Base-by-base conservation (phyloP, 169 alveolate species). In the Perkinsus olseni region DNA sequence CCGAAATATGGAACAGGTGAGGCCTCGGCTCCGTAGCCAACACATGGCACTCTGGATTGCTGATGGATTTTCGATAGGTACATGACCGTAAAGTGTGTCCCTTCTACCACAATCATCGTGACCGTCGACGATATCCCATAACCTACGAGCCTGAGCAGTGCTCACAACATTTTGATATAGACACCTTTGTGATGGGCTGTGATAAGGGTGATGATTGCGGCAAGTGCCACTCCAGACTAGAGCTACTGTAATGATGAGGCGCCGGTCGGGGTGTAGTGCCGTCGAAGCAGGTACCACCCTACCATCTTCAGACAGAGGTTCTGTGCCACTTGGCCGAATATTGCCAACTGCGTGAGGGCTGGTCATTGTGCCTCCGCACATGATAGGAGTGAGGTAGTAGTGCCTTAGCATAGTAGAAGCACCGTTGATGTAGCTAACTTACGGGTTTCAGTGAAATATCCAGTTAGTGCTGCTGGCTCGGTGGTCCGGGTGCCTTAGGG, bases 281-380 rank as follows among this genome's bases (percentile, higher is more conserved):
- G 31, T 24, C 36, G 0, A 21, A 4, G 1, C 31, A 62, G 82
- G 82, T 62, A 94, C 39, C 95, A 94, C 50, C 95, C 95, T 0
- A 38, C 37, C 34, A 91, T 94, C 38, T 94, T 91, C 93, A 95
- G 93, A 92, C 95, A 94, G 38, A 93, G 97, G 91, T 95, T 95
- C 90, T 95, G 97, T 92, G 95, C 97, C 62, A 91, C 95, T 38
- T 95, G 92, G 92, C 95, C 95, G 21, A 91, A 45, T 28, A 21
- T 74, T 34, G 13, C 82, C 82, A 62, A 28, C 31, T 62, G 82
- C 31, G 82, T 28, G 28, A 13, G 82, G 31, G 82, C 37, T 28
- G 31, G 34, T 24, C 28, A 62, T 8, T 62, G 82, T 28, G 82
- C 82, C 82, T 62, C 17, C 34, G 82, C 82, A 4, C 82, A 62